Evolutionary conservation across 371 early-diverging fungal genomes (phyloP).

Genomic region (Blastocladiella emersonii): DNA sequence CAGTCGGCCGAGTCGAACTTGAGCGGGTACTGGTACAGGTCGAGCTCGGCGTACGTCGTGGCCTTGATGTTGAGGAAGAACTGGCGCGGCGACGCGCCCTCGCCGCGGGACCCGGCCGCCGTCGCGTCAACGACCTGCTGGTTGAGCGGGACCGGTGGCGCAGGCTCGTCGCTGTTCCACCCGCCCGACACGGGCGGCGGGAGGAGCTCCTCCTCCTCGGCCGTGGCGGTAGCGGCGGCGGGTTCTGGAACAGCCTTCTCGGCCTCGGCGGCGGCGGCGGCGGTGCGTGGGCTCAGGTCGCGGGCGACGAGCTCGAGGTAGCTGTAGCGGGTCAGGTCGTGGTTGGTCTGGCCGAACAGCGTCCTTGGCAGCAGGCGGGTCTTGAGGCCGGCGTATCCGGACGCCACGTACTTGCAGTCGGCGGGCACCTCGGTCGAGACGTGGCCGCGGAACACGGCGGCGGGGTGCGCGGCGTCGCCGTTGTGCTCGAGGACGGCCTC

Average conservation of each 20-base stretch:
- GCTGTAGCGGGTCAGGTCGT: background rate
- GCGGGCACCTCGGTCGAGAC: background rate
- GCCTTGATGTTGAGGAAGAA: constrained; percentile 6
- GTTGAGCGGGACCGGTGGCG: background rate
- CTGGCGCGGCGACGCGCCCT: background rate
- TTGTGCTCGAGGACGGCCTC: background rate
- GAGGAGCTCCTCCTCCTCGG: too few species aligned
- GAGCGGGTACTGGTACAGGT: constrained; percentile 5
- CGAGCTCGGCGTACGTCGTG: constrained; percentile 2
- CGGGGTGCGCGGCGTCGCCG: background rate
- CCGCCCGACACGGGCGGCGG: background rate
- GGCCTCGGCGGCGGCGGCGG: background rate
- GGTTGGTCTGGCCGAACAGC: background rate
- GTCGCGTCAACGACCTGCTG: background rate
- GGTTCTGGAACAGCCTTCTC: too few species aligned
- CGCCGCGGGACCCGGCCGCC: background rate
- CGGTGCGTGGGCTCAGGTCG: background rate
- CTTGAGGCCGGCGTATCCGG: background rate
- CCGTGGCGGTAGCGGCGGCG: background rate
- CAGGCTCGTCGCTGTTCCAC: background rate
- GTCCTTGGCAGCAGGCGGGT: background rate
- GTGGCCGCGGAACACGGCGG: background rate
- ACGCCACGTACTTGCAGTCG: background rate
- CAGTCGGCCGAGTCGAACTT: background rate
- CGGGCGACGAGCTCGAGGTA: background rate